Conservation (phyloP, 495 filamentous ascomycete species). For the Hypoxylon rickii region DNA sequence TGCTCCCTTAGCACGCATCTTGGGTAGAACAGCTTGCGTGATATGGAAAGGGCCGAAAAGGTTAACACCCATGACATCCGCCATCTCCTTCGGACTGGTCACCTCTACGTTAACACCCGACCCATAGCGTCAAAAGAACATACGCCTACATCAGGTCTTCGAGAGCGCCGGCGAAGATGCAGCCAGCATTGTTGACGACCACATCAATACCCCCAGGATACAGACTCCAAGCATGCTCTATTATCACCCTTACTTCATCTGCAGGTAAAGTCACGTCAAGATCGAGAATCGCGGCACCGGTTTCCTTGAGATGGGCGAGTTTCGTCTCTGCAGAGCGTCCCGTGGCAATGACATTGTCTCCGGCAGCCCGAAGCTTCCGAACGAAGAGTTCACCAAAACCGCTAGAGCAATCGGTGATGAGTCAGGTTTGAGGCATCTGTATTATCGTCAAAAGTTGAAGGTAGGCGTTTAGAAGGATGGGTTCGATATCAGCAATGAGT, state of each 20-base stretch:
- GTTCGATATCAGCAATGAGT: neutral
- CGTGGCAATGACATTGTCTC: slow-evolving; percentile 61
- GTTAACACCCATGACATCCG: slow-evolving; percentile 52
- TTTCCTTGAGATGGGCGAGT: slow-evolving; percentile 46
- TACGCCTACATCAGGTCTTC: slow-evolving; percentile 50
- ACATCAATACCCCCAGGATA: slow-evolving; percentile 51
- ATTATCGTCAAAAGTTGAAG: neutral
- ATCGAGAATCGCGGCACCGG: slow-evolving; percentile 44
- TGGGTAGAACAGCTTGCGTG: slow-evolving; percentile 50
- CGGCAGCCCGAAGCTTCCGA: slow-evolving; percentile 47
- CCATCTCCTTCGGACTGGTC: slow-evolving; percentile 39
- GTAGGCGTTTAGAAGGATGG: neutral
- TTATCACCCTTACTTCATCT: slow-evolving; percentile 40
- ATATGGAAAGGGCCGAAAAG: slow-evolving; percentile 54
- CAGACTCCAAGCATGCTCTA: slow-evolving; percentile 37
- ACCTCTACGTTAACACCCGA: neutral
- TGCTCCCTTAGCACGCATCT: slow-evolving; percentile 49
- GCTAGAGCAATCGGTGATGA: slow-evolving; percentile 52
- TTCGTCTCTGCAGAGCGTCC: slow-evolving; percentile 47
- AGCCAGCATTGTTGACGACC: slow-evolving; percentile 62
- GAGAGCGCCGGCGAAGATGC: slow-evolving; percentile 46
- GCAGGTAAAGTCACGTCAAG: slow-evolving; percentile 53
- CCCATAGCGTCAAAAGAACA: neutral
- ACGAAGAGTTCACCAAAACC: slow-evolving; percentile 50
- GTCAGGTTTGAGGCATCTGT: slow-evolving; percentile 34